These are phyloP conservation scores for Trypanosomatidae sp. DNA, from an alignment of 208 protist genomes.

Conservation along the genomic window DNA sequence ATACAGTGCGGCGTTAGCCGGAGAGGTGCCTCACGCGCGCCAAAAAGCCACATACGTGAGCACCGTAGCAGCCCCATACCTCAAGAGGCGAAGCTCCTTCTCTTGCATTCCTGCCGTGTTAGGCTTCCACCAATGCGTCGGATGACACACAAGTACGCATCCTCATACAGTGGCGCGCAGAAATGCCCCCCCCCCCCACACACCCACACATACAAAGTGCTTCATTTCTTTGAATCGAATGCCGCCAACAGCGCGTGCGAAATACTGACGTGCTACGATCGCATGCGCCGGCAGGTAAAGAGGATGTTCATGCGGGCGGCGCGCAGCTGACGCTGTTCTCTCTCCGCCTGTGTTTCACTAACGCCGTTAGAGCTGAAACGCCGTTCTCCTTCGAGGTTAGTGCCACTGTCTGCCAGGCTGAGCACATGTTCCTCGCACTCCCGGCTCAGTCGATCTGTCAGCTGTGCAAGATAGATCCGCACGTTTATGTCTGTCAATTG, in stretches of 20 bases:
- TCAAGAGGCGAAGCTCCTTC: not conserved
- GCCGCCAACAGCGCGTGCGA: not conserved
- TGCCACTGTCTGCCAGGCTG: not conserved
- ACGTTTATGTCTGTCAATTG: constrained; percentile 11
- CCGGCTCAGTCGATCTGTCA: constrained; percentile 5
- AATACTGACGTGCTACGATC: not conserved
- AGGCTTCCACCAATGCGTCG: not conserved
- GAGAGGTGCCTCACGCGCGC: not conserved
- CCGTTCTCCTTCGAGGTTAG: not conserved
- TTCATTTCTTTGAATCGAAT: not conserved
- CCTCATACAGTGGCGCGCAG: not conserved
- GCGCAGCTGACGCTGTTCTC: not conserved
- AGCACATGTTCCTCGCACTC: constrained; percentile 5
- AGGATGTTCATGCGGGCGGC: constrained; percentile 1
- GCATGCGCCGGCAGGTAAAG: constrained; percentile 8
- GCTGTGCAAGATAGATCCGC: constrained; percentile 20
- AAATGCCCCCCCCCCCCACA: not conserved
- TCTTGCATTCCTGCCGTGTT: not conserved
- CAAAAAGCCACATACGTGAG: not conserved
- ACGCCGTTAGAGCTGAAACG: not conserved
- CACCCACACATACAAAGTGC: not conserved
- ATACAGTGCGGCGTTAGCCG: not conserved
- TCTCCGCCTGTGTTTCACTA: not conserved
- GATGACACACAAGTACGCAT: not conserved
- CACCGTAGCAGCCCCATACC: not conserved